A percentile compares a stretch with the other conserved stretches of the same genome.
These are phyloP conservation scores for Nannochloropsis salina DNA, from an alignment of 108 stramenopile species.

Conservation along the genomic window DNA sequence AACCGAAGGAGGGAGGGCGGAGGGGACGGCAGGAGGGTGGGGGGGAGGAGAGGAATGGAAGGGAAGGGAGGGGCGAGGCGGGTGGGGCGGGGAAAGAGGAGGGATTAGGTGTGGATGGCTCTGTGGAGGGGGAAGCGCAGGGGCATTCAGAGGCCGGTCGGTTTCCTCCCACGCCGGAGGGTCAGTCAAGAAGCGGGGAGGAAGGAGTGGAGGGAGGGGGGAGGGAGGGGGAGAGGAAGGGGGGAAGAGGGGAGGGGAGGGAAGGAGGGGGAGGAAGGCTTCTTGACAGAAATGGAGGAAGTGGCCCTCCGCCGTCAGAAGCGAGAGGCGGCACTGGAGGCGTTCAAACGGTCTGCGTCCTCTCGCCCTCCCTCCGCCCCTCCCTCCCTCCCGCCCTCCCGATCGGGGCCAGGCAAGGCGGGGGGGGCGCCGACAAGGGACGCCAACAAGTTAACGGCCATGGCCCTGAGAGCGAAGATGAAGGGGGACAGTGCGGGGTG, in stretches of 20 bases:
- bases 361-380: neutral
- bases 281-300: neutral
- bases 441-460: slow-evolving; percentile 30
- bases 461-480: slow-evolving; percentile 39
- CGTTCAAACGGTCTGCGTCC: neutral
- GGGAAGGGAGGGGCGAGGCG: neutral
- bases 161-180: neutral
- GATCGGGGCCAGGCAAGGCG: neutral
- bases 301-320: slow-evolving; percentile 1
- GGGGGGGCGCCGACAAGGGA: neutral
- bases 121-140: no score
- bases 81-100: neutral
- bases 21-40: neutral
- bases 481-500: slow-evolving; percentile 36
- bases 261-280: neutral
- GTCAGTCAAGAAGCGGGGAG: neutral
- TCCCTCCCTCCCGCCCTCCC: neutral
- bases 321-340: neutral
- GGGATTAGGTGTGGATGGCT: no score
- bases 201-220: neutral
- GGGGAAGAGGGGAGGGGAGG: neutral
- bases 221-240: neutral
- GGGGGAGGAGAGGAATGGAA: neutral
- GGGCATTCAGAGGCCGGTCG: neutral
- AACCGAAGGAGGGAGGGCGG: neutral